Percentiles rank a stretch among this genome's conserved stretches.
phyloP scores from a whole-genome alignment of 768 basidiomycete species.

The Mycena haematopus region DNA sequence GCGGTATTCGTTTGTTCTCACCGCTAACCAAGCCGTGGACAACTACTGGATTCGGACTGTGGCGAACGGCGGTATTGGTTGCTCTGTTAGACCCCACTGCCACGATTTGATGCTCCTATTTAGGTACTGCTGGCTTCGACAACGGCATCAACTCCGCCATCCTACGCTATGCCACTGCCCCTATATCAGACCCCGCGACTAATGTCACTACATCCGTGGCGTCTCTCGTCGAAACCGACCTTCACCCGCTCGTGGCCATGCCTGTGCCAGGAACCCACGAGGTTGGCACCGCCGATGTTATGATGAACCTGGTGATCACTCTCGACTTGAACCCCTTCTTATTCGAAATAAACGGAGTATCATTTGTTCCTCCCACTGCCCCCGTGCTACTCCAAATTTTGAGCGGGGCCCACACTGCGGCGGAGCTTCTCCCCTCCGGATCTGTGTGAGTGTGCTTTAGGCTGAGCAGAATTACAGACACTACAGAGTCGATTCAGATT shows the following conservation, averaged over 20 bases:
- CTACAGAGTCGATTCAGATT: constrained; percentile 1
- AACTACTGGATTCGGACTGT: constrained; percentile 49
- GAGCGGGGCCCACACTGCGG: neutral
- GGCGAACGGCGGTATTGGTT: constrained; percentile 27
- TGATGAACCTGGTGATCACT: constrained; percentile 9
- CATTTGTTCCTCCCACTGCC: neutral
- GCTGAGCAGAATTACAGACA: too few species aligned
- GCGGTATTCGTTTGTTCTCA: constrained; percentile 51
- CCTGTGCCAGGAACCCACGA: constrained; percentile 39
- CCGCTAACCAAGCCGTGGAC: constrained; percentile 43
- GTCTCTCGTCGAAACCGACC: constrained; percentile 45
- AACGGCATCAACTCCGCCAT: constrained; percentile 56
- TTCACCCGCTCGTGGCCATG: constrained; percentile 39
- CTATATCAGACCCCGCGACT: constrained; percentile 31
- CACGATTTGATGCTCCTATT: too few species aligned
- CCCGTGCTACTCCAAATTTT: constrained; percentile 1
- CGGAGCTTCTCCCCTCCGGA: neutral
- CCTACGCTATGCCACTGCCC: constrained; percentile 51
- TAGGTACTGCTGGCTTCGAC: constrained; percentile 35
- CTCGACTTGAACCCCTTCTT: constrained; percentile 1
- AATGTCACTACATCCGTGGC: constrained; percentile 29
- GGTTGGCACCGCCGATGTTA: constrained; percentile 18
- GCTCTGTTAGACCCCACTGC: too few species aligned
- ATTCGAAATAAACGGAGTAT: constrained; percentile 3
- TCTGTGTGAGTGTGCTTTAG: neutral